Evolutionary conservation across 1,139 yeast species (phyloP).

Genomic region (Saccharomyces hybrid): DNA sequence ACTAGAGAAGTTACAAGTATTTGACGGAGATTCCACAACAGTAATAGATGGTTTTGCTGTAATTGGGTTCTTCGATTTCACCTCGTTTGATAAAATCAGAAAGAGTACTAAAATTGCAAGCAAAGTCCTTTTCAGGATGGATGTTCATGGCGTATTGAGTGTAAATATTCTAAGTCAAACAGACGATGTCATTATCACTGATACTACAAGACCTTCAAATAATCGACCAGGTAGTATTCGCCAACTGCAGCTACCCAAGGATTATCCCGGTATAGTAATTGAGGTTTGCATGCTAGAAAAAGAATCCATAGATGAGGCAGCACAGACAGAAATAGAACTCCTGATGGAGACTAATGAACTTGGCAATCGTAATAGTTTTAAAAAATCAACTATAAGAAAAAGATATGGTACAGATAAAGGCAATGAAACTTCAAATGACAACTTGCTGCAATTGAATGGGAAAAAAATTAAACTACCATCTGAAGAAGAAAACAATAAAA

Average conservation of each 20-base stretch:
- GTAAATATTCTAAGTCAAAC: constrained; percentile 33
- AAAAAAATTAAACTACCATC: neutral
- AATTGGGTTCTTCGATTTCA: constrained; percentile 43
- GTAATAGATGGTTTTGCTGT: constrained; percentile 30
- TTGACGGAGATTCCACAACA: constrained; percentile 19
- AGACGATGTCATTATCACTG: constrained; percentile 23
- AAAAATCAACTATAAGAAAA: neutral
- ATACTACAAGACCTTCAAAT: constrained; percentile 18
- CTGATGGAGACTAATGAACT: constrained; percentile 19
- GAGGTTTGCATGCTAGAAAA: constrained; percentile 55
- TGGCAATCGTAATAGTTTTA: constrained; percentile 2
- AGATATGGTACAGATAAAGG: neutral
- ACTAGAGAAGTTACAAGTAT: constrained; percentile 44
- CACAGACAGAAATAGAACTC: constrained; percentile 19
- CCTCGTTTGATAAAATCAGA: constrained; percentile 45
- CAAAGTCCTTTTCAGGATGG: constrained; percentile 55
- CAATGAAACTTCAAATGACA: neutral
- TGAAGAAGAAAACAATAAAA: neutral
- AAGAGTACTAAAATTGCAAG: constrained; percentile 50
- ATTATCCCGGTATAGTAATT: constrained; percentile 53
- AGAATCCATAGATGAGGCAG: constrained; percentile 22
- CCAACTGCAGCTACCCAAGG: constrained; percentile 28
- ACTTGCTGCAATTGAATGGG: neutral
- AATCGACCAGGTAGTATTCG: constrained; percentile 6
- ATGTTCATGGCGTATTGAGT: constrained; percentile 42